Conservation (phyloP, 1,284 basidiomycete genomes). For the Boletellus deceptivus region DNA sequence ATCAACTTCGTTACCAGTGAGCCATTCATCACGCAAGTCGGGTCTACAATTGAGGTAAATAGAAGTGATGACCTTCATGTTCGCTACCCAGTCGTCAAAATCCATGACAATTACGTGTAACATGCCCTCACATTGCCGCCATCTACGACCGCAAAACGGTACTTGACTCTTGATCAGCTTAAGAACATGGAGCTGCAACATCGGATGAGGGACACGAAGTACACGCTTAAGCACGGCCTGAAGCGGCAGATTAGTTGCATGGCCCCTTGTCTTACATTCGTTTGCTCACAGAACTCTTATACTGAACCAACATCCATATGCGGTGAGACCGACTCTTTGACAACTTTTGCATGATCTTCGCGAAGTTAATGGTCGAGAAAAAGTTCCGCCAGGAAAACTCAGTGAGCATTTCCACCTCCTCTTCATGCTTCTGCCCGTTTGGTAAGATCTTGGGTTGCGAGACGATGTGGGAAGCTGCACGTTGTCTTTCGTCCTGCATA, state of each 20-base stretch:
- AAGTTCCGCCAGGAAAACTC: constrained; percentile 99
- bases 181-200: constrained; percentile 94
- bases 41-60: constrained; percentile 98
- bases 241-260: constrained; percentile 12
- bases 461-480: constrained; percentile 54
- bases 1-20: constrained; percentile 91
- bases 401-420: constrained; percentile 87
- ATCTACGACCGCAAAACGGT: constrained; percentile 96
- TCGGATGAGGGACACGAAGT: constrained; percentile 89
- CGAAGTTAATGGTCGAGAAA: constrained; percentile 97
- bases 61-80: constrained; percentile 99
- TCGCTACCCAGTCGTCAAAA: constrained; percentile 55
- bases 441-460: constrained; percentile 56
- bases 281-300: constrained; percentile 88
- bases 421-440: constrained; percentile 70
- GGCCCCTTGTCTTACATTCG: background rate
- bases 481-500: constrained; percentile 57
- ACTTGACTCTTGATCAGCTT: constrained; percentile 99
- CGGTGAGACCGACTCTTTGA: constrained; percentile 94
- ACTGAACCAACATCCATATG: constrained; percentile 95
- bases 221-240: constrained; percentile 95
- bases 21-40: constrained; percentile 96
- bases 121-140: constrained; percentile 81
- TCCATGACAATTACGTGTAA: background rate
- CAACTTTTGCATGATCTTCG: constrained; percentile 97